Evolutionary conservation across 257 asterid species (phyloP).

Genomic region (Salvia miltiorrhiza): DNA sequence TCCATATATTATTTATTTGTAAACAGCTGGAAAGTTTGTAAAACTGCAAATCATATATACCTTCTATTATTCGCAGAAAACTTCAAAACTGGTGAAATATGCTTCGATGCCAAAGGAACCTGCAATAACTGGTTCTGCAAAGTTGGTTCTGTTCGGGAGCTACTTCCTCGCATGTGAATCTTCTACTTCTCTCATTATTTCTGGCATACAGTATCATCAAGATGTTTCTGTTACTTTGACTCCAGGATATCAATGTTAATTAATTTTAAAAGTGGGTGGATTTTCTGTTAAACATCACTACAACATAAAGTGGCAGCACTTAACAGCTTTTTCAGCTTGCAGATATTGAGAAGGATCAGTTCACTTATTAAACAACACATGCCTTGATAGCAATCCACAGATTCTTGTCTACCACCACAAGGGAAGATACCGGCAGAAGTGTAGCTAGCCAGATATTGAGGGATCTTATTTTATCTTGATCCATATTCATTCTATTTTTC

Average conservation of each 20-base stretch:
- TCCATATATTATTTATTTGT: constrained; percentile 10
- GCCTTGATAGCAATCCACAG: neutral
- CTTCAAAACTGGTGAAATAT: constrained; percentile 48
- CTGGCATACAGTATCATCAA: constrained; percentile 7
- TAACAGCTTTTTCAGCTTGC: neutral
- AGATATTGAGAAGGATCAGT: neutral
- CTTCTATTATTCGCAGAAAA: constrained; percentile 46
- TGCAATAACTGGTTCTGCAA: constrained; percentile 91
- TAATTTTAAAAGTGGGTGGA: neutral
- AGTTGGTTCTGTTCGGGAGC: constrained; percentile 69
- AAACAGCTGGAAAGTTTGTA: constrained; percentile 14
- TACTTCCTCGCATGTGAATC: constrained; percentile 89
- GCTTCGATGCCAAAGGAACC: constrained; percentile 82
- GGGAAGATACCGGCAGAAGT: neutral
- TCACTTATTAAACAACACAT: neutral
- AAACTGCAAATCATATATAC: constrained; percentile 10
- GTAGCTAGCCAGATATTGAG: neutral
- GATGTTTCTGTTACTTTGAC: constrained; percentile 18
- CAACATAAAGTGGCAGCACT: constrained; percentile 16
- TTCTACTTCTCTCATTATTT: constrained; percentile 22
- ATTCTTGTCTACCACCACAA: neutral
- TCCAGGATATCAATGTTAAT: neutral
- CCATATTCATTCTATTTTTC: neutral
- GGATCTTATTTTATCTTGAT: neutral
- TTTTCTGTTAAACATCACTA: constrained; percentile 9